Evolutionary conservation across 1,139 yeast genomes (phyloP), one percentile per base, ranked within the genome.

Genomic region (Blastobotrys proliferans): DNA sequence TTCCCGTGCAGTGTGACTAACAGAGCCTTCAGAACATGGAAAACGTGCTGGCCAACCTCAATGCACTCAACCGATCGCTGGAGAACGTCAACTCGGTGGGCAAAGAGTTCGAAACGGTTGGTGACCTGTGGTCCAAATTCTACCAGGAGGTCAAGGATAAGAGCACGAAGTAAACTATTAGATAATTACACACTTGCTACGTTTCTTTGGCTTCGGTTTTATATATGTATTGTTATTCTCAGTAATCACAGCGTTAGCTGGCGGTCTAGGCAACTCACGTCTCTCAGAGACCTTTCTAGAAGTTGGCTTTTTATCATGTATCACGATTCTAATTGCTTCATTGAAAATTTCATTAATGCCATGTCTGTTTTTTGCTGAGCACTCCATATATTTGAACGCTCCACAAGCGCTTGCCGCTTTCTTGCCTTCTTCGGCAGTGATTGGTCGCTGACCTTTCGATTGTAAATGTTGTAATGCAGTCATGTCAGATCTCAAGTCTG

Each of bases 301-400:
- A 5, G 40, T 28, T 10, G 26, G 20, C 3, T 28, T 6, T 19
- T 49, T 47, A 9, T 52, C 54, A 24, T 50, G 47, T 18, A 55
- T 27, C 24, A 57, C 57, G 28, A 54, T 43, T 2, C 54, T 44
- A 14, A 56, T 55, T 19, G 65, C 61, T 13, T 59, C 51, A 49
- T 83, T 75, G 61, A 88, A 88, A 5, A 86, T 81, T 26, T 78
- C 76, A 37, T 70, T 68, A 14, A 87, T 76, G 46, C 87, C 85
- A 49, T 73, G 72, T 72, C 79, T 78, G 24, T 74, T 68, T 54
- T 80, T 82, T 11, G 95, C 85, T 3, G 94, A 82, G 58, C 95
- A 85, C 58, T 82, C 83, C 47, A 85, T 66, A 61, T 85, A 90
- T n/a, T 78, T 80, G 29, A 74, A 70, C 0, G 95, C 94, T 34